Evolutionary conservation across 225 moss, liverwort and hornwort genomes (phyloP), one percentile per base, ranked within the genome.

Genomic region (Bryum argenteum): DNA sequence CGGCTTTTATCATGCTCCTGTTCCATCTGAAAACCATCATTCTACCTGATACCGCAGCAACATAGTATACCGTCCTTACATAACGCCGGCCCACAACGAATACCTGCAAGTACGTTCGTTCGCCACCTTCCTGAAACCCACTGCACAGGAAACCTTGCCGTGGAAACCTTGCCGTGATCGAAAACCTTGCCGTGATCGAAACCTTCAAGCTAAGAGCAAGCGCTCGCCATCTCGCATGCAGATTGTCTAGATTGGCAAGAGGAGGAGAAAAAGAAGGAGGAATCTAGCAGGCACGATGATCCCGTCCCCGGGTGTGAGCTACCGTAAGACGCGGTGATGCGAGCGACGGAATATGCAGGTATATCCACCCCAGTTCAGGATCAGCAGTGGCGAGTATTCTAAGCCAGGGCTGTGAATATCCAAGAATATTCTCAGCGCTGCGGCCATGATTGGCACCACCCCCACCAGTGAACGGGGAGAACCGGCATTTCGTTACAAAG

Each of bases 261-360:
- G 3, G 6, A 5, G 39, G 8, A 11, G n/a, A n/a, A n/a, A n/a
- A n/a, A n/a, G n/a, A 1, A 15, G 19, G 21, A 71, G 41, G 63
- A 63, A 52, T 71, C 58, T 26, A 42, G 67, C 33, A 48, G 38
- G 52, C 69, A 79, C 51, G 42, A 65, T 74, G 21, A 43, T 37
- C 65, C 58, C 74, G 69, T 52, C 74, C 74, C 58, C 7, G 50
- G 73, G 19, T 62, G 21, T 10, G 6, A 12, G 16, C 8, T 21
- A 40, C 47, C 57, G 11, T 8, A 17, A 24, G n/a, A 2, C 8
- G 2, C 26, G 16, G 1, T 0, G 9, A 69, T 13, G 15, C 10
- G 48, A 16, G 47, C 12, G 5, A 18, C 1, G 45, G 75, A 75
- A 75, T 66, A 19, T 75, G 15, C 71, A 71, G 53, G 65, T 39